Base-by-base conservation (phyloP, 2,329 filamentous ascomycete genomes). In the Ambrosiella cleistominuta region DNA sequence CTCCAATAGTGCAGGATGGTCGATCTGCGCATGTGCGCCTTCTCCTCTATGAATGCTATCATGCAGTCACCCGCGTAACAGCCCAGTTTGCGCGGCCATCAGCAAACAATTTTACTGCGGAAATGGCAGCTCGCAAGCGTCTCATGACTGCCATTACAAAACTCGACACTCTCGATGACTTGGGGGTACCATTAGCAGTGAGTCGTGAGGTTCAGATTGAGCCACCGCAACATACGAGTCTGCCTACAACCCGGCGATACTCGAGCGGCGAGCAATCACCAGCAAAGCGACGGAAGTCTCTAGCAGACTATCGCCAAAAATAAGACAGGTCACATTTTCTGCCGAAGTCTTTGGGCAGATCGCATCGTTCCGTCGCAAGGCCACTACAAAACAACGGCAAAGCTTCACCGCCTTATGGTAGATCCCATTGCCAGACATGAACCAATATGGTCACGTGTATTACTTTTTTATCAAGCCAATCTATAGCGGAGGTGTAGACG, bases 1-100 rank as follows among this genome's bases (percentile, higher is more conserved):
- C 62, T 49, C 65, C 47, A 39, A 61, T 73, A 1, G 67, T 78
- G 50, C 72, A 77, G 50, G 73, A 74, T 60, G 64, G 65, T 17
- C 67, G 69, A n/a, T 71, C 72, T 59, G 71, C 70, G 0, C 63
- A 68, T n/a, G 66, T 72, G 1, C 72, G 79, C 9, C 63, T 79
- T 6, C 66, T 82, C 1, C 66, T 83, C 2, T 83, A 82, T 66
- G 72, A 76, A 61, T 78, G 76, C 63, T 82, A 80, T 64, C 77
- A 81, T 62, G 73, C 77, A 2, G 69, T 75, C 0, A 71, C 74
- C 3, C 66, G 69, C 44, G 72, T 82, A 4, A 78, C 80, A 1
- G 70, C 67, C 38, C 76, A 79, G 61, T 79, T 79, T 63, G 81
- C 79, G 64, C 71, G 77, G 1, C 75, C 76, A 1, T 68, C 69